Evolutionary conservation across 345 rosid species (phyloP).

Genomic region (Sisymbrium altissimum): DNA sequence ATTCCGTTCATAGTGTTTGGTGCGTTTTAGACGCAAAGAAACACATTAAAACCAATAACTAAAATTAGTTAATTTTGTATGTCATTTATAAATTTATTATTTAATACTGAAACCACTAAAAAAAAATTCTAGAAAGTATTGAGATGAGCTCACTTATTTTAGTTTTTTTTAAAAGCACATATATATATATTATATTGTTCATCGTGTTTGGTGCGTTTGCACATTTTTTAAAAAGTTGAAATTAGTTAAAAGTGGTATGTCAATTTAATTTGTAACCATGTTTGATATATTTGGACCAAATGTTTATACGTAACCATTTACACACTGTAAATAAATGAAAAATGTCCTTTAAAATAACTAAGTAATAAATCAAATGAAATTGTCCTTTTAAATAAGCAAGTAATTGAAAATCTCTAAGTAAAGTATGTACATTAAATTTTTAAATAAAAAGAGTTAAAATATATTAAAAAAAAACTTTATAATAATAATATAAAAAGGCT

Average conservation of each 20-base stretch:
- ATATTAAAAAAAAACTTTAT: not conserved
- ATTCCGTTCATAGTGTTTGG: not conserved
- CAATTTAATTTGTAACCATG: not conserved
- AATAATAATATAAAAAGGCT: not conserved
- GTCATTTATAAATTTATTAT: not conserved
- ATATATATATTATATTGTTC: not conserved
- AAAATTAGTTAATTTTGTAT: not conserved
- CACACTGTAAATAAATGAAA: not conserved
- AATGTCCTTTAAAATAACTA: not conserved
- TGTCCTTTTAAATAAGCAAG: not conserved
- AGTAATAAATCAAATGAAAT: not conserved
- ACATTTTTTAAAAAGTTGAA: not conserved
- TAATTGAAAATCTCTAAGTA: slow-evolving; percentile 1
- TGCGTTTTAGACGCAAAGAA: slow-evolving; percentile 16
- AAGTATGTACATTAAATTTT: not conserved
- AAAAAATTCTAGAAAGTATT: not conserved
- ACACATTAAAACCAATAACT: not conserved
- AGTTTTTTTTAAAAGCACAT: not conserved
- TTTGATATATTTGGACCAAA: not conserved
- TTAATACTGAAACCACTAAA: not conserved
- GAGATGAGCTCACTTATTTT: not conserved
- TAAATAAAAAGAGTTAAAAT: too few species aligned
- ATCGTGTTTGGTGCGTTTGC: not conserved
- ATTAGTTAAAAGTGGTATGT: not conserved
- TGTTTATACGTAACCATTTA: not conserved